Percentiles rank a stretch among this genome's conserved stretches.
phyloP scores from a whole-genome alignment of 805 yeast species.

The Metschnikowia orientalis region DNA sequence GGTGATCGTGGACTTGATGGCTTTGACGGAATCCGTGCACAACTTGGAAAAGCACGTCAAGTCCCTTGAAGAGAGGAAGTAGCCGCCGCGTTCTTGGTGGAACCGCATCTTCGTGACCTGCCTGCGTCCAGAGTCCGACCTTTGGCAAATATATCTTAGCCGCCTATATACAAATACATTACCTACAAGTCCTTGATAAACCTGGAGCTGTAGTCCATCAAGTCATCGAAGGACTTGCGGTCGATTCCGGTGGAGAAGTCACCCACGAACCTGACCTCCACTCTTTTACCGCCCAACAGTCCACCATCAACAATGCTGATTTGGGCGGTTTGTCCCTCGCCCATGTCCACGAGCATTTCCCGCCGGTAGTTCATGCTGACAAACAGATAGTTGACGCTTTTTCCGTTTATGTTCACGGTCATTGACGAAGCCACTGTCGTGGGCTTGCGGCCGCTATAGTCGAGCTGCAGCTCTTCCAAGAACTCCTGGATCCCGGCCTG shows the following conservation, averaged over 20 bases:
- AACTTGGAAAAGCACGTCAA: slow-evolving; percentile 67
- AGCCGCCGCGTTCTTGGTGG: slow-evolving; percentile 1
- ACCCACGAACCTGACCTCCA: slow-evolving; percentile 31
- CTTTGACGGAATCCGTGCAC: slow-evolving; percentile 63
- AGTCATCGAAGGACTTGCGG: slow-evolving; percentile 21
- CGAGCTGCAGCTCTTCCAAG: slow-evolving; percentile 32
- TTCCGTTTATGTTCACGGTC: slow-evolving; percentile 35
- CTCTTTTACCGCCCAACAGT: slow-evolving; percentile 48
- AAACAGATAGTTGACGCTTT: slow-evolving; percentile 41
- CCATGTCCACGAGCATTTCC: slow-evolving; percentile 40
- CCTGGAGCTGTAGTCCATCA: slow-evolving; percentile 22
- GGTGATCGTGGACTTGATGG: slow-evolving; percentile 68
- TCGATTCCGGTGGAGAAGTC: slow-evolving; percentile 12
- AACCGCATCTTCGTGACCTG: background rate
- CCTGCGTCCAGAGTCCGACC: background rate
- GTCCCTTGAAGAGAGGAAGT: slow-evolving; percentile 46
- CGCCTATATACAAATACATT: background rate
- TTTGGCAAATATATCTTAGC: background rate
- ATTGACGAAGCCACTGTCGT: slow-evolving; percentile 38
- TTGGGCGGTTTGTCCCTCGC: slow-evolving; percentile 34
- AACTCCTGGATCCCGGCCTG: slow-evolving; percentile 45
- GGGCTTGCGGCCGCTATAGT: slow-evolving; percentile 35
- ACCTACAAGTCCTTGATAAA: slow-evolving; percentile 18
- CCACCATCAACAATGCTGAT: slow-evolving; percentile 54
- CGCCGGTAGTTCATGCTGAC: slow-evolving; percentile 41